A percentile compares a stretch with the other conserved stretches of the same genome.
Conservation (phyloP, 306 rosid genomes). For the Leucaena leucocephala region DNA sequence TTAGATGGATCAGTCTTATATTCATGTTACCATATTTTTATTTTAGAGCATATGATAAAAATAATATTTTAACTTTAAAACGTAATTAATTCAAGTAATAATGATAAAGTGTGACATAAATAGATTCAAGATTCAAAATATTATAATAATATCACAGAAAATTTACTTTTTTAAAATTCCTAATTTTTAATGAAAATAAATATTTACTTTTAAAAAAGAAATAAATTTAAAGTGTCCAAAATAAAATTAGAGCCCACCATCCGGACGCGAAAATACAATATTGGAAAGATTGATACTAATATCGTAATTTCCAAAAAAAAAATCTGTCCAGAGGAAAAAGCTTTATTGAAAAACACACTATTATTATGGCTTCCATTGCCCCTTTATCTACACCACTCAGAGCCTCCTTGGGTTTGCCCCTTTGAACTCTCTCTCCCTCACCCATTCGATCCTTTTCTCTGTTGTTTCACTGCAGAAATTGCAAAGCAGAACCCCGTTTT, state of each 20-base stretch:
- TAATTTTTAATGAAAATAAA: too few species aligned
- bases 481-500: conserved; percentile 10
- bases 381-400: conserved; percentile 53
- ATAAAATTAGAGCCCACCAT: not conserved
- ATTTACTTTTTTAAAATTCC: too few species aligned
- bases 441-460: not conserved
- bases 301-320: not conserved
- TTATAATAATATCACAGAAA: too few species aligned
- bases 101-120: too few species aligned
- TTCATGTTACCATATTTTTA: too few species aligned
- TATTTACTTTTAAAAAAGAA: not conserved
- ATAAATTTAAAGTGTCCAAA: not conserved
- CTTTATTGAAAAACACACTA: not conserved
- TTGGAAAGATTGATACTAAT: not conserved
- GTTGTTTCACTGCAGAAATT: not conserved
- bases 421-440: conserved; percentile 36
- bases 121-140: too few species aligned
- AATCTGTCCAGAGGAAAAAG: not conserved
- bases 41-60: too few species aligned
- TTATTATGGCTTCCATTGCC: conserved; percentile 53
- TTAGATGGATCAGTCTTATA: too few species aligned
- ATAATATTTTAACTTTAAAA: not conserved
- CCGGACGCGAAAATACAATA: not conserved
- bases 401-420: conserved; percentile 32
- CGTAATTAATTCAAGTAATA: too few species aligned